Base-by-base conservation (phyloP, 805 yeast genomes). In the Candida ponderosae region DNA sequence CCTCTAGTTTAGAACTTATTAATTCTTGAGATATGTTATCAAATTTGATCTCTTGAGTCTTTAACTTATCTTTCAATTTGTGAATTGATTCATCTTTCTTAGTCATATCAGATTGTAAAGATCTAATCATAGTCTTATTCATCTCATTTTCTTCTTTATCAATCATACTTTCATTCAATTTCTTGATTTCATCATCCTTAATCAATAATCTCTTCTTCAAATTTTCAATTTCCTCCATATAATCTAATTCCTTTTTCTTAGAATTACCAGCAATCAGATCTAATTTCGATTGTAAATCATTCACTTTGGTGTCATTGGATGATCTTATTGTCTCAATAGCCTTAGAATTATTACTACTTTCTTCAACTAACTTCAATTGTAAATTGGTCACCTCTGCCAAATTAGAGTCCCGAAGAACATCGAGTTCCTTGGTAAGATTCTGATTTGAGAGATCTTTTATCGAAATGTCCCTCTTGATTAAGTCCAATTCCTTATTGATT, bases 361-460 rank as follows among this genome's bases (percentile, higher is more conserved):
- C 11, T 38, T 38, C 27, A 13, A 30, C 18, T 6, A 35, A n/a
- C 8, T 23, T 18, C 6, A 21, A 4, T 24, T 35, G 35, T 4
- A 35, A 24, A 16, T 27, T 21, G 0, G 41, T 29, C 5, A 16
- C 4, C 13, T 39, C 37, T 2, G 13, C 15, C 7, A 21, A 13
- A n/a, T 30, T n/a, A 20, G 29, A 17, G 5, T 39, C 39, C 20
- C 16, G 29, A 2, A 33, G 5, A 4, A 9, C n/a, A 11, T 36
- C 36, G 2, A 39, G 14, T 14, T 39, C n/a, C 29, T 26, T 41
- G 8, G 6, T 5, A 3, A 31, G 26, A 4, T 32, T 33, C 19
- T 44, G 41, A 4, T 30, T 34, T n/a, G 46, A 46, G 23, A 41
- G 41, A 16, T 50, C 53, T 17, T 40, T 44, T 1, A 42, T 16